Evolutionary conservation across 208 protist species (phyloP).

Genomic region (Crithidia mellificae): DNA sequence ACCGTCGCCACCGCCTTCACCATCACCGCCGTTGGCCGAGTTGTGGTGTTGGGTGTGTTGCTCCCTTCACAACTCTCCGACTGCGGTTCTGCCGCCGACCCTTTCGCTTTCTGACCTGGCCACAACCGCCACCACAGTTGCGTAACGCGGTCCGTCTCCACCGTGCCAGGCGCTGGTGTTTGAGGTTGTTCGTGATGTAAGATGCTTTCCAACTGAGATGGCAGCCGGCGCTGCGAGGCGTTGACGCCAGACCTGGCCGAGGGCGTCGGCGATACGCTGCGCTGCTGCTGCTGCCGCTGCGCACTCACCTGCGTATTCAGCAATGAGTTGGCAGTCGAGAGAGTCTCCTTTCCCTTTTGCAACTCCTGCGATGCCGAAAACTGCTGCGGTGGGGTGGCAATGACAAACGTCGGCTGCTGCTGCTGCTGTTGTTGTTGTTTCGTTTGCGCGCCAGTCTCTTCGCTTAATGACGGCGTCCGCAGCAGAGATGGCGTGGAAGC

Average conservation of each 20-base stretch:
- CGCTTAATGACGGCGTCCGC: too few species aligned
- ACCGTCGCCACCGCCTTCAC: slow-evolving; percentile 11
- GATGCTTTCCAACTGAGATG: too few species aligned
- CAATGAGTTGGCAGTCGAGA: background rate
- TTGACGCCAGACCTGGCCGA: background rate
- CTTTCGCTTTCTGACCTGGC: slow-evolving; percentile 1
- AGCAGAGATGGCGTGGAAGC: slow-evolving; percentile 11
- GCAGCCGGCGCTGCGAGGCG: too few species aligned
- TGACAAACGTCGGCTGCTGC: background rate
- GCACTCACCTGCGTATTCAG: too few species aligned
- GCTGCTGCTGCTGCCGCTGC: background rate
- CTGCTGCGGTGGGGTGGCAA: background rate
- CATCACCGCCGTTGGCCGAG: slow-evolving; percentile 21
- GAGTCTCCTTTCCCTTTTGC: background rate
- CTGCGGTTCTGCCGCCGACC: background rate
- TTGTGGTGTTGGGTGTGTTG: background rate
- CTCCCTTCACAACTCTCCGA: too few species aligned
- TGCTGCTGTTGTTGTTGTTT: too few species aligned
- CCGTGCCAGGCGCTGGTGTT: background rate
- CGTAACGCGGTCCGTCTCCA: slow-evolving; percentile 1
- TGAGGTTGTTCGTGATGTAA: too few species aligned
- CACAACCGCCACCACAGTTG: slow-evolving; percentile 27
- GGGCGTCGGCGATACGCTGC: background rate
- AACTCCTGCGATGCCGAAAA: background rate
- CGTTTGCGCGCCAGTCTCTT: too few species aligned